Percentiles rank a stretch among this genome's conserved stretches.
phyloP scores from a whole-genome alignment of 2,329 filamentous ascomycete species.

The Hymenoscyphus salicellus region DNA sequence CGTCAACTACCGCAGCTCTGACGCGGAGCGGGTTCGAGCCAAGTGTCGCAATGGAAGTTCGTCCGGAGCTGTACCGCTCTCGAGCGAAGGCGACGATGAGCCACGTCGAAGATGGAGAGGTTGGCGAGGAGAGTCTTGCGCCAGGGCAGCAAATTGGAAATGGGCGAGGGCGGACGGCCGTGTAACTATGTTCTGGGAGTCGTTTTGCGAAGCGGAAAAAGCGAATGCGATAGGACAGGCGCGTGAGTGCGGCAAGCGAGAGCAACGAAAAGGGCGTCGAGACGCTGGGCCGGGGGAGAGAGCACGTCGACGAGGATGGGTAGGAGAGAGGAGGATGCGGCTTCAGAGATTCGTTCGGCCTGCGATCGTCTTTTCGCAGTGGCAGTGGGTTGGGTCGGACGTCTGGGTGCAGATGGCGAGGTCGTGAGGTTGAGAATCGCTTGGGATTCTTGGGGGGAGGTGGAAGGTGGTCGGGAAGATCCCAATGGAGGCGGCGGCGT shows the following conservation, averaged over 20 bases:
- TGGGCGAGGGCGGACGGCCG: conserved; percentile 16
- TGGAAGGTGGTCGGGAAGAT: conserved; percentile 1
- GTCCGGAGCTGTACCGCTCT: conserved; percentile 7
- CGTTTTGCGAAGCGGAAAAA: conserved; percentile 19
- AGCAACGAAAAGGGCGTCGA: conserved; percentile 12
- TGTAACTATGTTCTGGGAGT: conserved; percentile 14
- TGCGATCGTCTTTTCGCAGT: conserved; percentile 7
- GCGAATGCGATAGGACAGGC: conserved; percentile 25
- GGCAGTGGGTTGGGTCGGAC: not conserved
- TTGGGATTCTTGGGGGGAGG: not conserved
- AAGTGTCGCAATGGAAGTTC: conserved; percentile 26
- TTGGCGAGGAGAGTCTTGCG: conserved; percentile 5
- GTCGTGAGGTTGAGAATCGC: conserved; percentile 1
- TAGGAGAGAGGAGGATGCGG: not conserved
- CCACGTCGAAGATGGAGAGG: not conserved
- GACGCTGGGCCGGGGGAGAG: conserved; percentile 3
- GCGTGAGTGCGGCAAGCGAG: conserved; percentile 26
- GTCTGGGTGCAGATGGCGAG: not conserved
- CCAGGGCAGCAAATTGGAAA: conserved; percentile 22
- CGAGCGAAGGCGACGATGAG: not conserved
- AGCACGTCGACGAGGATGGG: not conserved
- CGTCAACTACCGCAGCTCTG: conserved; percentile 31
- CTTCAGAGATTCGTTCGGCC: conserved; percentile 4
- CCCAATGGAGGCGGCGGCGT: not conserved
- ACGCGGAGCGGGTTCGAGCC: conserved; percentile 30